Base-by-base conservation (phyloP, 1,139 yeast genomes). In the Geotrichum europaeum region DNA sequence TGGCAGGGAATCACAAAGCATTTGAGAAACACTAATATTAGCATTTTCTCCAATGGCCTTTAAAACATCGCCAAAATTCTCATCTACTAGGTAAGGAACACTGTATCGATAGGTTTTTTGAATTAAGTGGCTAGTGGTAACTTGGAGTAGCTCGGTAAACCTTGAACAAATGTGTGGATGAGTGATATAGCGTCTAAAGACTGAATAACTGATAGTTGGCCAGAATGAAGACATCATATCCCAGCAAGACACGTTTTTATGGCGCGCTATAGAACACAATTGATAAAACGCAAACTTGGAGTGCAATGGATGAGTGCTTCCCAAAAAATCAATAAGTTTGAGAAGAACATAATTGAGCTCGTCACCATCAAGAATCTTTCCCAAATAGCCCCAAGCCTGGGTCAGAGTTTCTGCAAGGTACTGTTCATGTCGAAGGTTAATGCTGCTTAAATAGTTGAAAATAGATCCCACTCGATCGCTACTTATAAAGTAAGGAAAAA, bases 181-280 rank as follows among this genome's bases (percentile, higher is more conserved):
- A 4, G 76, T 72, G 3, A 73, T 73, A 52, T 81, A 68, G 58
- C 79, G 78, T 64, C 84, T 84, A 1, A 89, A 84, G 18, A 89
- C 78, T 55, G 82, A 79, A 58, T 85, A 81, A 50, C 94, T 82
- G n/a, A 91, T 78, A 57, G 87, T 81, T 1, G 95, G 89, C 69
- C 94, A 79, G 65, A 84, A 88, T 0, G 97, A 96, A 3, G 90
- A 82, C 45, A 91, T 75, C 20, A 94, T 73, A 68, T 87, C 89
- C 76, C 78, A 77, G 12, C 77, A 69, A 0, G 80, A 72, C 24
- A 66, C 65, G 3, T 69, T 66, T 63, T 75, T 75, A 4, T 75
- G 69, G 10, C 68, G 53, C 0, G 85, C 80, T 13, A 85, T 78
- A 28, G 77, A 73, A 24, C 80, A 72, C 24, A 88, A 72, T 58